phyloP scores from a whole-genome alignment of 176 grass and related monocot genomes.

The Avena atlantica region DNA sequence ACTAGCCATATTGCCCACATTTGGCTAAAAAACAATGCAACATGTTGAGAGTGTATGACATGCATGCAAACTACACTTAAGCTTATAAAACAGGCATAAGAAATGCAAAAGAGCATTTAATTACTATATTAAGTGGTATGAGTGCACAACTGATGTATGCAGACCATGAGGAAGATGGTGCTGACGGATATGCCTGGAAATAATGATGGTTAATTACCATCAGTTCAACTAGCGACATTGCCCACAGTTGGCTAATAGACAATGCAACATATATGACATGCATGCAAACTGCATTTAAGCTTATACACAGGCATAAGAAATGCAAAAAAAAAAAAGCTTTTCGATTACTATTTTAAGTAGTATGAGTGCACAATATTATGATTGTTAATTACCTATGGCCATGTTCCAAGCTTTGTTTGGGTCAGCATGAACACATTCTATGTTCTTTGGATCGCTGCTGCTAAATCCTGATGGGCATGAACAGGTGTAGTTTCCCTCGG shows the following conservation, averaged over 20 bases:
- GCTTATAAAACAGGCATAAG: neutral
- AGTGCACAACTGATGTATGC: neutral
- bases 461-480: neutral
- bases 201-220: neutral
- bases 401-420: neutral
- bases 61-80: neutral
- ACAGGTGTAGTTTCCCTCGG: neutral
- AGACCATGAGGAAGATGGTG: neutral
- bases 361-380: neutral
- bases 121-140: neutral
- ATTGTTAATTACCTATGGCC: neutral
- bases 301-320: neutral
- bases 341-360: neutral
- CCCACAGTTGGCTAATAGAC: neutral
- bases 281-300: neutral
- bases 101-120: neutral
- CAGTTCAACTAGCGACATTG: neutral
- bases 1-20: neutral
- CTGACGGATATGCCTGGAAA: neutral
- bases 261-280: neutral
- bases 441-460: neutral
- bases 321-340: neutral
- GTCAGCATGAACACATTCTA: neutral
- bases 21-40: neutral
- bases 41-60: neutral